Evolutionary conservation across 805 yeast genomes (phyloP).

Genomic region (Candida montana): DNA sequence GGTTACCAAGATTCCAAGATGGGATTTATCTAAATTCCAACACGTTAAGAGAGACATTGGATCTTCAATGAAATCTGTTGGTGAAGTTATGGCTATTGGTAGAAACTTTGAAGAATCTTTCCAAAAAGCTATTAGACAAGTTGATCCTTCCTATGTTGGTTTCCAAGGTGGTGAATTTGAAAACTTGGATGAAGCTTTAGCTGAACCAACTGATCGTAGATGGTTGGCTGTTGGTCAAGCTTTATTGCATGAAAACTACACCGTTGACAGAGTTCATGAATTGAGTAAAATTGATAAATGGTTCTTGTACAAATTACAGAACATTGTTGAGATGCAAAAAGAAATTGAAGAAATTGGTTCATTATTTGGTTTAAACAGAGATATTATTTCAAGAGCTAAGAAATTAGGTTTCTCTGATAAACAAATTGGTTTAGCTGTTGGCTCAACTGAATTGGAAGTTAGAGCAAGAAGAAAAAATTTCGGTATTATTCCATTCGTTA

Average conservation of each 20-base stretch:
- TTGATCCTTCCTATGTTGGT: slow-evolving; percentile 85
- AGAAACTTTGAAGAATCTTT: slow-evolving; percentile 95
- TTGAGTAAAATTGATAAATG: slow-evolving; percentile 91
- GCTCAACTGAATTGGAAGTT: slow-evolving; percentile 70
- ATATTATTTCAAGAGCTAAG: slow-evolving; percentile 73
- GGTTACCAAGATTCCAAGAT: slow-evolving; percentile 96
- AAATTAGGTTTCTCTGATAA: slow-evolving; percentile 92
- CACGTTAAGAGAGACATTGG: slow-evolving; percentile 93
- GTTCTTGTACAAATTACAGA: slow-evolving; percentile 90
- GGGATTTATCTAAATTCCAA: slow-evolving; percentile 95
- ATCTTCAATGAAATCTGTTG: slow-evolving; percentile 96
- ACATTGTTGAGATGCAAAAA: slow-evolving; percentile 79
- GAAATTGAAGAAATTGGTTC: slow-evolving; percentile 64
- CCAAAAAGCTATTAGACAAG: slow-evolving; percentile 96
- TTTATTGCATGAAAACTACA: slow-evolving; percentile 79
- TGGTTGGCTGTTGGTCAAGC: slow-evolving; percentile 99
- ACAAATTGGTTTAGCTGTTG: slow-evolving; percentile 80
- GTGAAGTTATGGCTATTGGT: slow-evolving; percentile 99
- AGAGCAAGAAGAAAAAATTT: slow-evolving; percentile 75
- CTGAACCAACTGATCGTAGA: slow-evolving; percentile 92
- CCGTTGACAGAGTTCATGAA: slow-evolving; percentile 90
- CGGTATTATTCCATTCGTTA: slow-evolving; percentile 87
- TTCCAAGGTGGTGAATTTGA: slow-evolving; percentile 86
- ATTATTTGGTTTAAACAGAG: slow-evolving; percentile 56
- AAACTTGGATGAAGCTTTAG: slow-evolving; percentile 67